A percentile compares a stretch with the other conserved stretches of the same genome.
Conservation (phyloP, 306 rosid genomes). For the Trifolium dubium region DNA sequence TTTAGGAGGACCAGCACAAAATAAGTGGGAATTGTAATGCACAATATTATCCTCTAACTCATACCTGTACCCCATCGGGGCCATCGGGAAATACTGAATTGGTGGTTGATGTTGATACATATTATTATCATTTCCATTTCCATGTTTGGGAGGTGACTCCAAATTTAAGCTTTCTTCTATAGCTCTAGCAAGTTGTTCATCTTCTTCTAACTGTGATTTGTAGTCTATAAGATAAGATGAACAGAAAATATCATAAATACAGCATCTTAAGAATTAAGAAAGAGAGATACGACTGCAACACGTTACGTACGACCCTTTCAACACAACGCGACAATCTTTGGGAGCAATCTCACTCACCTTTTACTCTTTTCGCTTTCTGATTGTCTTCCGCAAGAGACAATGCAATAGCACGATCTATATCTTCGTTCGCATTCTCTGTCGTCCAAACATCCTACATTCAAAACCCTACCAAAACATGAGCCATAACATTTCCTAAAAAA, state of each 20-base stretch:
- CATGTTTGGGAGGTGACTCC: slow-evolving; percentile 76
- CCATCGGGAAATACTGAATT: slow-evolving; percentile 54
- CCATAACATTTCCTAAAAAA: not conserved
- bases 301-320: not conserved
- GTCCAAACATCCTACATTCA: slow-evolving; percentile 74
- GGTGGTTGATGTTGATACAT: slow-evolving; percentile 51
- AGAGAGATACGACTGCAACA: not conserved
- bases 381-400: slow-evolving; percentile 79
- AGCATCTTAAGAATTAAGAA: slow-evolving; percentile 1
- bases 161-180: slow-evolving; percentile 80
- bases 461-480: slow-evolving; percentile 39
- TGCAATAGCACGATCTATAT: slow-evolving; percentile 86
- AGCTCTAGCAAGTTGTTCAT: slow-evolving; percentile 89
- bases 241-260: slow-evolving; percentile 4
- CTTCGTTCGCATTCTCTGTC: slow-evolving; percentile 78
- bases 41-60: slow-evolving; percentile 17
- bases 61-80: slow-evolving; percentile 78
- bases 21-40: slow-evolving; percentile 14
- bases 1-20: slow-evolving; percentile 16
- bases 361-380: slow-evolving; percentile 52
- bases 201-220: slow-evolving; percentile 75
- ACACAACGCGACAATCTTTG: not conserved
- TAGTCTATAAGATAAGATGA: slow-evolving; percentile 42
- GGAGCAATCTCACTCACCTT: slow-evolving; percentile 65
- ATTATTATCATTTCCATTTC: slow-evolving; percentile 56